Conservation (phyloP, 306 rosid species). For the Casuarina equisetifolia region DNA sequence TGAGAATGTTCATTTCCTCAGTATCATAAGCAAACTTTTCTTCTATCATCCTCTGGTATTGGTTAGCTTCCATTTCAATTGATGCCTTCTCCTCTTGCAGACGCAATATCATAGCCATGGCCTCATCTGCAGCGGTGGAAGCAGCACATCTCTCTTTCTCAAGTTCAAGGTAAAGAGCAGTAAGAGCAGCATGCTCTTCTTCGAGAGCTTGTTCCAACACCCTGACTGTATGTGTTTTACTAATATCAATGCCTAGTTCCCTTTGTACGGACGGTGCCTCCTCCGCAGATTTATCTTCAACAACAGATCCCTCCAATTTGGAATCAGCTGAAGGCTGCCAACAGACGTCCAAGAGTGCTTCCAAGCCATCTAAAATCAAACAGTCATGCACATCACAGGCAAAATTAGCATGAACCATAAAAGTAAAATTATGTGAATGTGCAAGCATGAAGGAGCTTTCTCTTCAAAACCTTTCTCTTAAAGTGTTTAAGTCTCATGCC, state of each 20-base stretch:
- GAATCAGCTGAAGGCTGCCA: constrained; percentile 4
- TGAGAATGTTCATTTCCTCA: constrained; percentile 59
- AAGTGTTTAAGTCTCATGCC: not conserved
- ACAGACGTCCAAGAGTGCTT: constrained; percentile 18
- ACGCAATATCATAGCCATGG: constrained; percentile 61
- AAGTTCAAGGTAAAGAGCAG: constrained; percentile 45
- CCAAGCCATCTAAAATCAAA: constrained; percentile 32
- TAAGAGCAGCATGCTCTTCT: constrained; percentile 41
- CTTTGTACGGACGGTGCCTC: constrained; percentile 19
- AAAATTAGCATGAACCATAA: not conserved
- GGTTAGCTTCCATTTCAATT: constrained; percentile 55
- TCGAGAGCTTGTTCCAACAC: constrained; percentile 46
- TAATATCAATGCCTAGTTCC: constrained; percentile 23
- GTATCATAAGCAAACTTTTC: constrained; percentile 49
- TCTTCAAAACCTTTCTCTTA: not conserved
- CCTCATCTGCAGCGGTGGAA: constrained; percentile 55
- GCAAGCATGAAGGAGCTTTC: not conserved
- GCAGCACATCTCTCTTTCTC: constrained; percentile 62
- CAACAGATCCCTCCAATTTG: constrained; percentile 22
- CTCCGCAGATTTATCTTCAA: constrained; percentile 14
- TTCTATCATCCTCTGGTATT: constrained; percentile 54
- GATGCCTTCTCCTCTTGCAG: constrained; percentile 58
- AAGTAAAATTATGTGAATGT: not conserved
- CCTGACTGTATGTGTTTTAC: constrained; percentile 32
- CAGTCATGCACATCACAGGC: constrained; percentile 17